These are phyloP conservation scores for Kondoa subrosea DNA, from an alignment of 768 basidiomycete species.

Conservation along the genomic window DNA sequence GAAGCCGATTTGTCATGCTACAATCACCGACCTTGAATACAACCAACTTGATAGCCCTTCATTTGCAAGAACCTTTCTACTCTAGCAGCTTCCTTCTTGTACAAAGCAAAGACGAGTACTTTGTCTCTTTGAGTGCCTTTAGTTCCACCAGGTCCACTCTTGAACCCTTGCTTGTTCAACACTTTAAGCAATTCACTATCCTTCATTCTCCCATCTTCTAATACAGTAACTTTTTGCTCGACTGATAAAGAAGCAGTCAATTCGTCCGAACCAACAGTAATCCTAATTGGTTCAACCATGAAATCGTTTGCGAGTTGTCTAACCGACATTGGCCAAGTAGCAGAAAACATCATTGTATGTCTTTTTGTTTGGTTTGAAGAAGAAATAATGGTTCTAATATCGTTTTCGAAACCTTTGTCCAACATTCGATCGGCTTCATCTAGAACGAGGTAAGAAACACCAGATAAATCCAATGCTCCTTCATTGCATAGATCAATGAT, in stretches of 20 bases:
- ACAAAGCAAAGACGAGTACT: constrained; percentile 78
- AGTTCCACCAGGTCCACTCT: constrained; percentile 39
- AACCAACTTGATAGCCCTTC: constrained; percentile 44
- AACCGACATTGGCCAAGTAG: constrained; percentile 95
- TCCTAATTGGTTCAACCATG: constrained; percentile 62
- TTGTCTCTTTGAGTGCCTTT: constrained; percentile 23
- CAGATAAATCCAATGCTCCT: constrained; percentile 62
- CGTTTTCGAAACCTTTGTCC: constrained; percentile 96
- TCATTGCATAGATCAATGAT: constrained; percentile 82
- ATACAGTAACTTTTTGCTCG: constrained; percentile 42
- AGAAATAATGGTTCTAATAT: constrained; percentile 76
- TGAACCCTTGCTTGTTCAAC: constrained; percentile 27
- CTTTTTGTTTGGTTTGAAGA: constrained; percentile 51
- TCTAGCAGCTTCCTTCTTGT: constrained; percentile 87
- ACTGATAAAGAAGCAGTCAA: constrained; percentile 84
- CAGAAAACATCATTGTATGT: constrained; percentile 45
- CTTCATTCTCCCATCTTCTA: constrained; percentile 25
- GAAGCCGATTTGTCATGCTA: constrained; percentile 47
- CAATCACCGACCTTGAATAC: constrained; percentile 27
- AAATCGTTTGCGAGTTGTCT: constrained; percentile 75
- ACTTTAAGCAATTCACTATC: constrained; percentile 23
- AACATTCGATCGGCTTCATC: constrained; percentile 98
- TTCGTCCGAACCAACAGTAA: constrained; percentile 91
- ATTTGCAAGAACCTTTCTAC: constrained; percentile 60
- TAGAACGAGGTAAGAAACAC: constrained; percentile 77